Percentiles rank a stretch among this genome's conserved stretches.
Conservation (phyloP, 2,329 filamentous ascomycete species). For the Xylaria sp. region DNA sequence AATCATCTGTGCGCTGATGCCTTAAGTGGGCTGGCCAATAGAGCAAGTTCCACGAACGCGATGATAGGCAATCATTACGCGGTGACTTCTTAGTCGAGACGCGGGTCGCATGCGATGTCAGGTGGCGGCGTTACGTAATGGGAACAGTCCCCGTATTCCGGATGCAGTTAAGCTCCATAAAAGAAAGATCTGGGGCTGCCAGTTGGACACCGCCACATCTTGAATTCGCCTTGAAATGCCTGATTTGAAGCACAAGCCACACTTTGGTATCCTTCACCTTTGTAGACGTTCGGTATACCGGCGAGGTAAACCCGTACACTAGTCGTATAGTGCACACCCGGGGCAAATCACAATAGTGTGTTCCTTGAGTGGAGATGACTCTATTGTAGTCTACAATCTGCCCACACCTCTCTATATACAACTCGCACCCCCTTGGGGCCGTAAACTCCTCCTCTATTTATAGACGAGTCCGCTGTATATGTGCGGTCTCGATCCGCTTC, state of each 20-base stretch:
- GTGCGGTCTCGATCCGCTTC: too few species aligned
- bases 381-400: too few species aligned
- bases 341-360: too few species aligned
- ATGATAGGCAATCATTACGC: constrained; percentile 12
- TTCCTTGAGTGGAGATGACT: too few species aligned
- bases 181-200: background rate
- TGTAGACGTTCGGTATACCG: too few species aligned
- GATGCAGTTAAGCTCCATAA: background rate
- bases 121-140: constrained; percentile 9
- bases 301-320: too few species aligned
- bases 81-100: constrained; percentile 11
- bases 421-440: too few species aligned
- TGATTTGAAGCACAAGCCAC: constrained; percentile 12
- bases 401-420: too few species aligned
- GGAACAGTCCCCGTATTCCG: background rate
- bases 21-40: background rate
- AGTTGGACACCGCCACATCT: constrained; percentile 6
- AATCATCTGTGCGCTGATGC: background rate
- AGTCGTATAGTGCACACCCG: too few species aligned
- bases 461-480: too few species aligned
- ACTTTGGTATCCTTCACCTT: background rate
- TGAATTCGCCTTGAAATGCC: background rate
- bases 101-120: constrained; percentile 18
- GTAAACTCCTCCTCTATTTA: too few species aligned
- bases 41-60: constrained; percentile 1